A percentile compares a stretch with the other conserved stretches of the same genome.
phyloP scores from a whole-genome alignment of 345 rosid species.

The Citrus sinensis region DVS_A1.0 CM039165.1:34629001-34629500 shows the following conservation, averaged over 20 bases:
- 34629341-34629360: background rate
- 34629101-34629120: background rate
- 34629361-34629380: too few species aligned
- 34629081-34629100: background rate
- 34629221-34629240: too few species aligned
- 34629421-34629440: background rate
- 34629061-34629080: background rate
- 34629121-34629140: background rate
- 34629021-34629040: background rate
- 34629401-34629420: too few species aligned
- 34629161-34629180: too few species aligned
- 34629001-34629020: background rate
- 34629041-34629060: slow-evolving; percentile 3
- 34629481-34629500: background rate
- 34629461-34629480: background rate
- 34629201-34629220: too few species aligned
- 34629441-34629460: background rate
- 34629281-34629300: too few species aligned
- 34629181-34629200: background rate
- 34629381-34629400: too few species aligned
- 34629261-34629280: too few species aligned
- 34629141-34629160: background rate
- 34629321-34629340: background rate
- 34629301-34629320: fast-evolving
- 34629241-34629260: too few species aligned